These are phyloP conservation scores for Xylaria curta DNA, from an alignment of 495 filamentous ascomycete genomes.

Conservation along the genomic window DNA sequence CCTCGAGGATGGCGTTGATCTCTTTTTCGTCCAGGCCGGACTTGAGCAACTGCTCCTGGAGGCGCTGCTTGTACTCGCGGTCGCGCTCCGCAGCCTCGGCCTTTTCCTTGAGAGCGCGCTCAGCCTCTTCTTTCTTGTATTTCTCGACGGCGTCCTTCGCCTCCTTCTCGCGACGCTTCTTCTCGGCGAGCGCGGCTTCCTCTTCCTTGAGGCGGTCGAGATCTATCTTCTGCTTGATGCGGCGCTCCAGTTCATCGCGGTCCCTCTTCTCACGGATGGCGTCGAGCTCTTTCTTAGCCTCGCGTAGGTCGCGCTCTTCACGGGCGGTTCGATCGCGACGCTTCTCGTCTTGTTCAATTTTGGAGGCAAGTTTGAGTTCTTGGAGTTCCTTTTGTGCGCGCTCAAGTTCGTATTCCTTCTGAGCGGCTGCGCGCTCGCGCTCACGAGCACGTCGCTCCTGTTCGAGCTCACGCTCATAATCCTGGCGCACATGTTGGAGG, in stretches of 20 bases:
- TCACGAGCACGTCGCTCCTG: constrained; percentile 30
- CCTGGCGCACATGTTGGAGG: constrained; percentile 33
- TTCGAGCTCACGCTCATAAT: constrained; percentile 39
- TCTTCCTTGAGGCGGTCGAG: constrained; percentile 66
- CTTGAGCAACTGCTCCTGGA: constrained; percentile 57
- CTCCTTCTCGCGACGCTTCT: constrained; percentile 61
- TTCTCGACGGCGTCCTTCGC: constrained; percentile 63
- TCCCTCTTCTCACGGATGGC: constrained; percentile 49
- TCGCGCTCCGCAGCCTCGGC: constrained; percentile 55
- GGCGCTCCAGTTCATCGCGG: constrained; percentile 52
- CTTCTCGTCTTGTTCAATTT: constrained; percentile 51
- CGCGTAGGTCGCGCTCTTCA: constrained; percentile 50
- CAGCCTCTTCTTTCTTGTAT: constrained; percentile 61
- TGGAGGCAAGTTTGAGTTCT: constrained; percentile 40
- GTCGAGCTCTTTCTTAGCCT: constrained; percentile 55
- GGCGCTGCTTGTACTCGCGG: constrained; percentile 56
- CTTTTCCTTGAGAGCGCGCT: constrained; percentile 53
- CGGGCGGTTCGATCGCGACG: constrained; percentile 50
- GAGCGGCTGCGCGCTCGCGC: constrained; percentile 32
- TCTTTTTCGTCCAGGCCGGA: constrained; percentile 58
- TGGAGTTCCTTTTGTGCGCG: constrained; percentile 42
- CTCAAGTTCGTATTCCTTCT: constrained; percentile 44
- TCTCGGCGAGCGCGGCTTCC: constrained; percentile 51
- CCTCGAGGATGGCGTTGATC: constrained; percentile 59
- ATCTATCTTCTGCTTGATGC: constrained; percentile 58